phyloP scores from a whole-genome alignment of 495 filamentous ascomycete species.

The Aspergillus carlsbadensis region DNA sequence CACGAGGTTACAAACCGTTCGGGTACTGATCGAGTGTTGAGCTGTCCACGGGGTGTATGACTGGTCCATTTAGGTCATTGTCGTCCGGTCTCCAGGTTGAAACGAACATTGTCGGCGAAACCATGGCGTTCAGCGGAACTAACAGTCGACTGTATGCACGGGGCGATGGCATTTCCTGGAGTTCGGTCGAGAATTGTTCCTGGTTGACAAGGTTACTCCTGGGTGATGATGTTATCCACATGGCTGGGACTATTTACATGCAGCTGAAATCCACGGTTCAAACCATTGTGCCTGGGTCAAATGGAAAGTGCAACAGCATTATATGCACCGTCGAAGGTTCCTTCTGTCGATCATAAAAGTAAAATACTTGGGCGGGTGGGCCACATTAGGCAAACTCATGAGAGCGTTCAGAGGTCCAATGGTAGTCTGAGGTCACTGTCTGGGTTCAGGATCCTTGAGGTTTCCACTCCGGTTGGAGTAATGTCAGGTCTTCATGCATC shows the following conservation, averaged over 20 bases:
- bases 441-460: conserved; percentile 6
- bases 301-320: conserved; percentile 16
- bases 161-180: not conserved
- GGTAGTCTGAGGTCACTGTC: conserved; percentile 1
- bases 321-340: conserved; percentile 7
- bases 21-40: not conserved
- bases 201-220: not conserved
- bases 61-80: conserved; percentile 10
- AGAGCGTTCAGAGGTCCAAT: conserved; percentile 6
- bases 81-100: not conserved
- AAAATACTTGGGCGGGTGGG: not conserved
- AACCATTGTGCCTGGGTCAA: not conserved
- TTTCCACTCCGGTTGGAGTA: conserved; percentile 10
- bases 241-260: conserved; percentile 12
- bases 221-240: not conserved
- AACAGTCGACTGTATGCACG: not conserved
- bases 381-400: conserved; percentile 1
- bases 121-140: no score
- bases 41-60: not conserved
- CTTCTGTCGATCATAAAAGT: not conserved
- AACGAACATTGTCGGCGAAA: no score
- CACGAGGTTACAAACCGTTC: not conserved
- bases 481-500: not conserved
- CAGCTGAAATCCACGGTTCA: conserved; percentile 9
- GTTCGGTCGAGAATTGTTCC: not conserved